Evolutionary conservation across 1,284 basidiomycete genomes (phyloP), one percentile per base, ranked within the genome.

Genomic region (Ceratobasidium sp.): DNA sequence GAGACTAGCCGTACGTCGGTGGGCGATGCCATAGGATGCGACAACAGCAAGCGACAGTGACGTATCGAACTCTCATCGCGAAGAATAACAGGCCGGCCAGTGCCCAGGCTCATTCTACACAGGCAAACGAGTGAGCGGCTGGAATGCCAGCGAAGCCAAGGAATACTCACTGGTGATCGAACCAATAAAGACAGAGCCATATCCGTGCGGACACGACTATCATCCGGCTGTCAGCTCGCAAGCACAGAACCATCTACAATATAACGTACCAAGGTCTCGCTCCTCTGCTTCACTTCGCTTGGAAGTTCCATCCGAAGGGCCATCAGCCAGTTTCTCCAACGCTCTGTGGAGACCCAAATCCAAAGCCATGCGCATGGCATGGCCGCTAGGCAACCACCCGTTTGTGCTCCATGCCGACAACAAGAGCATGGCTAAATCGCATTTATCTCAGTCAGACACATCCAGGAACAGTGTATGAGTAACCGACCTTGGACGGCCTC

Each of bases 101-200:
- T 96, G 1, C 94, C 95, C 64, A 96, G 83, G 80, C 92, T 94
- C 88, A 95, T 93, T 80, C 93, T 95, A 74, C 18, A 46, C n/a
- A 55, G 44, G 73, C 64, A 63, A 64, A 69, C 32, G 38, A 38
- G 26, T 23, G 28, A 52, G 23, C 28, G 3, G 52, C n/a, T 23
- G 44, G 16, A 57, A 28, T 28, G 18, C 23, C 26, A 38, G 35
- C 23, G 28, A 35, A 14, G 32, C 30, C 18, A 47, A 47, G 32
- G 18, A 43, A 58, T 35, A 84, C 90, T 74, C 77, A 93, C 91
- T 94, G 92, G 82, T 94, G 93, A 82, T 95, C 93, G 78, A 95
- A 94, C 91, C 94, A 94, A 80, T 96, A 97, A 47, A 96, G 86
- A 80, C 94, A 96, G 74, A 97, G 85, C 96, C 95, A 98, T 74